A percentile compares a stretch with the other conserved stretches of the same genome.
These are phyloP conservation scores for Cnidoscolus chayamansa DNA, from an alignment of 441 rosid species.

Conservation along the genomic window DNA sequence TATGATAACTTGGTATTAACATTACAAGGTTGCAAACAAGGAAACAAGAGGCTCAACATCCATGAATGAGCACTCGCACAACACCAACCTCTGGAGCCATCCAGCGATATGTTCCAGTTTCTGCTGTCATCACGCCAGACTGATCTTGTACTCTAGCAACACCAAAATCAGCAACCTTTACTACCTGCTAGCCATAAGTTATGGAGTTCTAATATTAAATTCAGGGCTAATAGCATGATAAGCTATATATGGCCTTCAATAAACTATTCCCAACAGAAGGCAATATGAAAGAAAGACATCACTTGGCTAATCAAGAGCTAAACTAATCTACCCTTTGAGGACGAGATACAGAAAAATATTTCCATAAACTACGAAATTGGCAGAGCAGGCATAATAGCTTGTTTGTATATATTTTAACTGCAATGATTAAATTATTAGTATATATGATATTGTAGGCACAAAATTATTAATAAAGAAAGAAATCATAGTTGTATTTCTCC, in stretches of 20 bases:
- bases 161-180: slow-evolving; percentile 75
- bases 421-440: no score
- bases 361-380: no score
- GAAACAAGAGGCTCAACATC: neutral
- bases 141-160: slow-evolving; percentile 66
- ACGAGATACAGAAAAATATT: no score
- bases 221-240: slow-evolving; percentile 6
- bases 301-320: neutral
- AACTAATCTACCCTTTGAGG: no score
- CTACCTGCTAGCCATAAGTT: slow-evolving; percentile 39
- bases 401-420: no score
- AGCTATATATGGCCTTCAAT: neutral
- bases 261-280: slow-evolving; percentile 6
- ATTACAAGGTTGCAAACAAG: neutral
- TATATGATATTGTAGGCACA: no score
- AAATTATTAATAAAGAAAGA: no score
- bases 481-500: no score
- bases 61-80: slow-evolving; percentile 1
- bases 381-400: no score
- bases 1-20: neutral
- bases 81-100: slow-evolving; percentile 81
- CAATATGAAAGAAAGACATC: slow-evolving; percentile 1
- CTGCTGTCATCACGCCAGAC: slow-evolving; percentile 73
- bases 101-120: slow-evolving; percentile 83
- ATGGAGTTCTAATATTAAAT: slow-evolving; percentile 12